Evolutionary conservation across 129 eudicot genomes (phyloP).

Genomic region (Escallonia herrerae): DNA sequence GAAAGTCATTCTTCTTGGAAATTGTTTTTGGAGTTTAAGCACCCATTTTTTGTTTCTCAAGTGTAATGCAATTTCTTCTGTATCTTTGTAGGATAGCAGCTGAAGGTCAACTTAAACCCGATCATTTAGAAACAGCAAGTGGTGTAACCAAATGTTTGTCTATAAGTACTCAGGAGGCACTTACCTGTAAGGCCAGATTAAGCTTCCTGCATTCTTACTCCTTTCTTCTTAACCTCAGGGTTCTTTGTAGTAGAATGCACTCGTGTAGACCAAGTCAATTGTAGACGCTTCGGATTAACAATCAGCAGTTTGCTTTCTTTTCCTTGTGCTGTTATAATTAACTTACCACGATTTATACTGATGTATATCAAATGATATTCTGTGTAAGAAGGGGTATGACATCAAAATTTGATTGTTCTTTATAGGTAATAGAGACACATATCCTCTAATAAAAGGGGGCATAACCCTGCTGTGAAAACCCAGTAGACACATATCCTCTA

Average conservation of each 20-base stretch:
- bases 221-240: neutral
- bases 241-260: neutral
- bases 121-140: conserved; percentile 19
- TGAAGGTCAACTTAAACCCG: conserved; percentile 24
- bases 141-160: conserved; percentile 27
- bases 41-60: neutral
- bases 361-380: too few relatives aligned
- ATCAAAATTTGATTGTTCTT: too few relatives aligned
- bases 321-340: neutral
- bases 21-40: neutral
- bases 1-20: neutral
- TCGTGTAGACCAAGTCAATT: neutral
- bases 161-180: conserved; percentile 25
- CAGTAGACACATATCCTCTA: too few relatives aligned
- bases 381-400: too few relatives aligned
- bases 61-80: conserved; percentile 8
- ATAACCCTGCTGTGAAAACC: too few relatives aligned
- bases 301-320: neutral
- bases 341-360: neutral
- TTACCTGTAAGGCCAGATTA: conserved; percentile 27
- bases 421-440: too few relatives aligned
- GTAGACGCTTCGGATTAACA: neutral
- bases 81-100: conserved; percentile 33
- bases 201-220: neutral
- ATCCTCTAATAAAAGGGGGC: too few relatives aligned